phyloP scores from a whole-genome alignment of 495 filamentous ascomycete species.

The Lasiosphaeria miniovina region DNA sequence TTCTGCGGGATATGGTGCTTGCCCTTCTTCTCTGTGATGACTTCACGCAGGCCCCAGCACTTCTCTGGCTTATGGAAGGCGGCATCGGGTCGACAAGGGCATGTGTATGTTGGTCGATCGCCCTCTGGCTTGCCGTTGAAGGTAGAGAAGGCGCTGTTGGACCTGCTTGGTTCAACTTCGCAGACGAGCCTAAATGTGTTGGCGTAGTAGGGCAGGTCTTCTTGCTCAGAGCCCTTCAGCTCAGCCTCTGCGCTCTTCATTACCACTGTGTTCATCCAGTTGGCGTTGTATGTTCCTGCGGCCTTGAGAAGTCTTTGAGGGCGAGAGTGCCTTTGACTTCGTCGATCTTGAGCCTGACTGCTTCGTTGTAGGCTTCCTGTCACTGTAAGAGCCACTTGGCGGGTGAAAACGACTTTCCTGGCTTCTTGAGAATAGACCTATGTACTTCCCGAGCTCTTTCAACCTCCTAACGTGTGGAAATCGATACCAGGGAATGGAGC shows the following conservation, averaged over 20 bases:
- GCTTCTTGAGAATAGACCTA: not conserved
- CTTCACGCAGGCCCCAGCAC: not conserved
- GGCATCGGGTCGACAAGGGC: not conserved
- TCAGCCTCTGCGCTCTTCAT: not conserved
- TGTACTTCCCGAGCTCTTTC: not conserved
- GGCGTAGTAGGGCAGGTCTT: not conserved
- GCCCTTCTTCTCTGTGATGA: not conserved
- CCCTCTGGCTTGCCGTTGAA: not conserved
- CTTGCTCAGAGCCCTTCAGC: not conserved
- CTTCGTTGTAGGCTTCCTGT: not conserved
- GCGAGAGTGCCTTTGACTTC: not conserved
- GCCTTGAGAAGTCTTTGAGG: not conserved
- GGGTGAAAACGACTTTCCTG: not conserved
- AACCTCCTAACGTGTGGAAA: not conserved
- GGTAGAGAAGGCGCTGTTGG: not conserved
- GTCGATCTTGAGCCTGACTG: not conserved
- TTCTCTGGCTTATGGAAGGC: not conserved
- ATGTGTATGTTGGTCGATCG: not conserved
- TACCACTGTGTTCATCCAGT: not conserved
- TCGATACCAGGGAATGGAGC: not conserved
- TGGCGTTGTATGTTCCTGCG: not conserved
- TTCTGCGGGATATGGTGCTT: not conserved
- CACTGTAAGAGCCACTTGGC: not conserved
- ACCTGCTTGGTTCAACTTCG: not conserved
- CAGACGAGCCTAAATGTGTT: not conserved